phyloP scores from a whole-genome alignment of 225 moss, liverwort and hornwort genomes.

The Lunularia cruciata region DNA sequence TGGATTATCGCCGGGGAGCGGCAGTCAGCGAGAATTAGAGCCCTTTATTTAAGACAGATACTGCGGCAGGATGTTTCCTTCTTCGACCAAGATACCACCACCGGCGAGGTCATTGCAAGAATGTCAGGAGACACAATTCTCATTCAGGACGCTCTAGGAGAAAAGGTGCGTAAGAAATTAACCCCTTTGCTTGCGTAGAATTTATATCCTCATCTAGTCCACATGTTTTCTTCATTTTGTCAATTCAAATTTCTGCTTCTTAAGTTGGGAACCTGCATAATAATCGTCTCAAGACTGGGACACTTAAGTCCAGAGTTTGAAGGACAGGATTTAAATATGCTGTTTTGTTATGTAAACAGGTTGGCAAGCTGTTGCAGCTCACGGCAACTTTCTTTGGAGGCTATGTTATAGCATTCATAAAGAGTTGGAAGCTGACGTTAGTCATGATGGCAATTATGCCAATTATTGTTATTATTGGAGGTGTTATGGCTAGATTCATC shows the following conservation, averaged over 20 bases:
- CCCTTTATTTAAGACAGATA: conserved; percentile 67
- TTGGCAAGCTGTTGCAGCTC: conserved; percentile 63
- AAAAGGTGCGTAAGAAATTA: conserved; percentile 68
- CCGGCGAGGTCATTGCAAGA: conserved; percentile 84
- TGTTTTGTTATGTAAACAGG: conserved; percentile 48
- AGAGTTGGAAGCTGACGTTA: conserved; percentile 77
- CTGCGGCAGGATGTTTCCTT: conserved; percentile 82
- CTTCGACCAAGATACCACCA: conserved; percentile 83
- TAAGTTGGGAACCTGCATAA: no score
- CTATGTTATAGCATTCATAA: conserved; percentile 65
- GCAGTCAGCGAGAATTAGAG: conserved; percentile 84
- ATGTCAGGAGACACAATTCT: conserved; percentile 91
- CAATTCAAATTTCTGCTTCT: no score
- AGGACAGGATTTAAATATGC: no score
- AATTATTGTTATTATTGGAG: conserved; percentile 49
- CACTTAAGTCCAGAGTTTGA: no score
- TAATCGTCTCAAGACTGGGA: no score
- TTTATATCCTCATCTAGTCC: no score
- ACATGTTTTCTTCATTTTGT: no score
- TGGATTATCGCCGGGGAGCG: conserved; percentile 87
- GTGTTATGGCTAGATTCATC: conserved; percentile 50
- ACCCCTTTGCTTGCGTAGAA: no score
- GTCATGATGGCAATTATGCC: conserved; percentile 72
- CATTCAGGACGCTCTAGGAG: conserved; percentile 81
- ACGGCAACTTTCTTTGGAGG: conserved; percentile 57